Evolutionary conservation across 2,329 filamentous ascomycete species (phyloP), one percentile per base, ranked within the genome.

Genomic region (Calonectria henricotiae): DNA sequence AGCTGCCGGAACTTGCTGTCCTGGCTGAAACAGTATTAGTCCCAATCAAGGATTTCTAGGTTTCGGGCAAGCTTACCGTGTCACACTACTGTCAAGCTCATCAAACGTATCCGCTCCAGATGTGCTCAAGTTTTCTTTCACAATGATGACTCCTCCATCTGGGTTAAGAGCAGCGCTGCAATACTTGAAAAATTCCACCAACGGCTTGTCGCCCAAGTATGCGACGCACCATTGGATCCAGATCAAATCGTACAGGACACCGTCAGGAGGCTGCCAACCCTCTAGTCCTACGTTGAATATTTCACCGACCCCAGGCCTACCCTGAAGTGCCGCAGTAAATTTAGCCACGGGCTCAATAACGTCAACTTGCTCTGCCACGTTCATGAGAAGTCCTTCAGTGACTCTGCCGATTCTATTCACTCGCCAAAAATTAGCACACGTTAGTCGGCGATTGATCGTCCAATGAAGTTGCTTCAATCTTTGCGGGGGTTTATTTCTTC

Each of bases 141-240:
- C 58, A 0, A 85, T 76, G 1, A 85, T 81, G 12, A 83, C 9
- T 25, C 51, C 51, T 0, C 74, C 76, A 0, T 78, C 78, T 3
- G 78, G 77, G 0, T 68, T 67, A 2, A 85, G 62, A 0, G 71
- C 85, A 0, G 81, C 75, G 55, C 86, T 87, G 79, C 93, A 93
- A 27, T 89, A 86, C 66, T 83, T 75, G 17, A 98, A 82, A 77
- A 91, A 97, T 2, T 83, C 83, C 1, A 93, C 85, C 5, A 98
- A 80, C 79, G 96, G 90, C 7, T 82, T 83, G 79, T 98, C 94
- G 0, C 89, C 94, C 63, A 98, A 84, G 80, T 98, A 92, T 30
- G 93, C 93, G 6, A 96, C 82, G 81, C 95, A 98, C 95, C 95
- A 98, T 82, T 98, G 95, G 62, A 89, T 92, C 94, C 94, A 98